These are phyloP conservation scores for Wickerhamomyces tratensis DNA, from an alignment of 805 yeast genomes.

Conservation along the genomic window DNA sequence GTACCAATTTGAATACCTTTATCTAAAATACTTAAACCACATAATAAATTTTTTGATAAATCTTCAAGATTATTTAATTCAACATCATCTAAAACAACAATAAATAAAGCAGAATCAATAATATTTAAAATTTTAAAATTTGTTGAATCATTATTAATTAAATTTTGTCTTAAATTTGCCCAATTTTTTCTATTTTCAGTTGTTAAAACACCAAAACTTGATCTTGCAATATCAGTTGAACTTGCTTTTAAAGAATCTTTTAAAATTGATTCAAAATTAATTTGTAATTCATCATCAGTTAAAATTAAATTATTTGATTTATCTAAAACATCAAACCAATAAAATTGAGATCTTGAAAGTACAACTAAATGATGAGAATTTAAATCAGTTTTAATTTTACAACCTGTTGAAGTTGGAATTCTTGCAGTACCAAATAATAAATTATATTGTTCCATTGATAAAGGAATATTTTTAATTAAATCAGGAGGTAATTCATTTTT, in stretches of 20 bases:
- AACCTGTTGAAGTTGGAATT: constrained; percentile 74
- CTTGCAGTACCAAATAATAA: constrained; percentile 82
- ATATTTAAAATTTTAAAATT: constrained; percentile 66
- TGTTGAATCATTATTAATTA: constrained; percentile 31
- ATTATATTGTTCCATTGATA: constrained; percentile 89
- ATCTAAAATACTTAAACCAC: constrained; percentile 73
- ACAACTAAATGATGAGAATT: constrained; percentile 76
- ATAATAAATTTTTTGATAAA: constrained; percentile 74
- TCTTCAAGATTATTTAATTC: constrained; percentile 50
- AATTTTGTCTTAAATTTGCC: constrained; percentile 61
- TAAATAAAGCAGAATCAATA: constrained; percentile 74
- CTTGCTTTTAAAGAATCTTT: constrained; percentile 51
- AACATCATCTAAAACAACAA: constrained; percentile 76
- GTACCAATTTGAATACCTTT: constrained; percentile 90
- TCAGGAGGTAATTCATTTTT: constrained; percentile 70
- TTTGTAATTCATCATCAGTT: constrained; percentile 63
- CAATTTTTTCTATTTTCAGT: constrained; percentile 84
- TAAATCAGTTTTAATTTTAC: constrained; percentile 75
- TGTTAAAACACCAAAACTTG: constrained; percentile 83
- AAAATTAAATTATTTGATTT: constrained; percentile 59
- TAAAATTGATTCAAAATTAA: constrained; percentile 67
- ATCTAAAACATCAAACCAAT: constrained; percentile 92
- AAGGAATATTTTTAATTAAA: constrained; percentile 48
- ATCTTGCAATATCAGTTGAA: constrained; percentile 59
- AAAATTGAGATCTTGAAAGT: constrained; percentile 77